Evolutionary conservation across 2,329 filamentous ascomycete genomes (phyloP).

Genomic region (Venturia asperata): DNA sequence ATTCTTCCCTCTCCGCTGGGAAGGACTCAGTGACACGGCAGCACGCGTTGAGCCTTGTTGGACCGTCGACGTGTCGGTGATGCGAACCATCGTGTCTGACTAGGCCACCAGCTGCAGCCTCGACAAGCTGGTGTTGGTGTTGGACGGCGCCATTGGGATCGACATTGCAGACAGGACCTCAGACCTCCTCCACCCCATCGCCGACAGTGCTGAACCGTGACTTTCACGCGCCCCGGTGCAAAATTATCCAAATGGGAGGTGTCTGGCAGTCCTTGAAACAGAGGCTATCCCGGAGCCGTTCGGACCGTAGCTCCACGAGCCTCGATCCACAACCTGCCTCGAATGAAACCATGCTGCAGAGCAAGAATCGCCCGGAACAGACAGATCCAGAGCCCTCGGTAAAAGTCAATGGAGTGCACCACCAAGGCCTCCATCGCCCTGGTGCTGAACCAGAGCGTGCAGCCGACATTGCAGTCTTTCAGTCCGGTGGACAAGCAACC

Average conservation of each 20-base stretch:
- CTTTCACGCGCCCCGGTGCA: background rate
- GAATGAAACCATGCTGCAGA: background rate
- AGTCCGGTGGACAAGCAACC: background rate
- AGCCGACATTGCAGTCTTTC: background rate
- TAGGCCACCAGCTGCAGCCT: background rate
- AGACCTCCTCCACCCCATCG: background rate
- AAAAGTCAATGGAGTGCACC: background rate
- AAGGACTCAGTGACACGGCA: too few species aligned
- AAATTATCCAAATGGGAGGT: background rate
- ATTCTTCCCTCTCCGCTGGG: background rate
- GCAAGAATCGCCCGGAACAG: background rate
- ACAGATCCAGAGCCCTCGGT: background rate
- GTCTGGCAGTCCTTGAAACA: slow-evolving; percentile 14
- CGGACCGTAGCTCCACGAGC: background rate
- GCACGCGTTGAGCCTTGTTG: too few species aligned
- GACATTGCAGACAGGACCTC: background rate
- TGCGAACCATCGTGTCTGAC: background rate
- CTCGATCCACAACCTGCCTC: background rate
- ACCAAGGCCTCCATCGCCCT: background rate
- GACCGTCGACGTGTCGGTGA: too few species aligned
- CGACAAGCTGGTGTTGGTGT: too few species aligned
- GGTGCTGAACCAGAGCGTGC: background rate
- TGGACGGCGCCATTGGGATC: background rate
- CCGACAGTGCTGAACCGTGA: background rate
- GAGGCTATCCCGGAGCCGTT: background rate